Evolutionary conservation across 345 rosid genomes (phyloP), one percentile per base, ranked within the genome.

Genomic region (Pistacia vera): DNA sequence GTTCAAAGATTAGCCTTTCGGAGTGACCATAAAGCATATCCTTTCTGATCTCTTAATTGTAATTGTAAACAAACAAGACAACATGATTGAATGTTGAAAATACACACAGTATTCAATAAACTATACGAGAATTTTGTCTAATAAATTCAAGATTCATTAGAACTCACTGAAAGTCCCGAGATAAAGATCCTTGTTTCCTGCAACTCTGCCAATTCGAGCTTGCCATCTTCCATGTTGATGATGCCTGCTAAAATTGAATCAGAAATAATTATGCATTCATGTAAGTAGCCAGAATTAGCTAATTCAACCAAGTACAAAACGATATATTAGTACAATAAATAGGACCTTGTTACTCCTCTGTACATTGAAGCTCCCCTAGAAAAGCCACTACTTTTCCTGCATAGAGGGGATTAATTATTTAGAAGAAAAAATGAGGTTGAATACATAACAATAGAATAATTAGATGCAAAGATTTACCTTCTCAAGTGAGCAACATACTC

Each of bases 191-290:
- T 97, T 97, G 81, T 97, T 97, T 59, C 99, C 99, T 0, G 98
- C 97, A 35, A 97, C 99, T 85, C 99, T 88, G 51, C 99, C 99
- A 2, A 97, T 97, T 68, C 99, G 85, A 78, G 99, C 99, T 78
- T 97, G 98, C 99, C 99, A 97, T 83, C 99, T 91, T 75, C 99
- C 99, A 81, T 97, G 98, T 63, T 97, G 99, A 75, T 97, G 99
- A 73, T 97, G 94, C 63, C 98, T 92, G 82, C 6, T 30, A 76
- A 56, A 67, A 55, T 2, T 13, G 46, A 72, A 35, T 49, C 8
- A 60, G 3, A 70, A 82, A 41, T 41, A 1, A 41, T 41, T 7
- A 41, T 41, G 46, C 46, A 41, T 41, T 41, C 46, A 41, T 41
- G 46, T 7, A 1, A 5, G 8, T 1, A 41, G 46, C 8, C 46